Evolutionary conservation across 768 basidiomycete species (phyloP).

Genomic region (Mycena metata): DNA sequence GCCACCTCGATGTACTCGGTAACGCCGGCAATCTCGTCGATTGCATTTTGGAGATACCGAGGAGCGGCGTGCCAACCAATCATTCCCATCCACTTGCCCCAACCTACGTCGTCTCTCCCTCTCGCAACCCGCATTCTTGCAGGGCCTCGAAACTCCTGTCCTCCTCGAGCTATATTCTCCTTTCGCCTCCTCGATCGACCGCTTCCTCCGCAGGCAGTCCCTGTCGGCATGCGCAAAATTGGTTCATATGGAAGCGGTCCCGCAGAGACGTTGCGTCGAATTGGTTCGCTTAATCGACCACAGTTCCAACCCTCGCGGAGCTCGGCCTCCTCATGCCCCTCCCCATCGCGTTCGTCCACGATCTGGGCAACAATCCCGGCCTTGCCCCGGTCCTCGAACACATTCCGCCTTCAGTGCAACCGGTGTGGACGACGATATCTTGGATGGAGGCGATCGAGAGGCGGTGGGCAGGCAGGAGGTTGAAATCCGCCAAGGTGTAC

Average conservation of each 20-base stretch:
- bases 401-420: background rate
- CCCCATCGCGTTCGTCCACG: background rate
- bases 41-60: conserved; percentile 8
- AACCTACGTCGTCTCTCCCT: conserved; percentile 17
- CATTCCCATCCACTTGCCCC: background rate
- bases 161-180: conserved; percentile 23
- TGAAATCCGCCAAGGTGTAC: background rate
- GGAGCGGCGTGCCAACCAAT: background rate
- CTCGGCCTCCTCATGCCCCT: background rate
- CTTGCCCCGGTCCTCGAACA: conserved; percentile 1
- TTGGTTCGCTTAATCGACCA: background rate
- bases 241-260: background rate
- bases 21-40: conserved; percentile 9
- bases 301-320: background rate
- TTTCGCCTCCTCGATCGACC: background rate
- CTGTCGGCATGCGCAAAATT: conserved; percentile 2
- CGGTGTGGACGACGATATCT: too few species aligned
- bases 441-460: background rate
- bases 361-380: background rate
- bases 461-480: background rate
- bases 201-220: background rate
- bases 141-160: conserved; percentile 13
- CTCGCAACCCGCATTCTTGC: background rate
- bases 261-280: background rate
- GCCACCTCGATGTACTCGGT: conserved; percentile 3